Evolutionary conservation across 345 rosid species (phyloP).

Genomic region (Populus euphratica): DNA sequence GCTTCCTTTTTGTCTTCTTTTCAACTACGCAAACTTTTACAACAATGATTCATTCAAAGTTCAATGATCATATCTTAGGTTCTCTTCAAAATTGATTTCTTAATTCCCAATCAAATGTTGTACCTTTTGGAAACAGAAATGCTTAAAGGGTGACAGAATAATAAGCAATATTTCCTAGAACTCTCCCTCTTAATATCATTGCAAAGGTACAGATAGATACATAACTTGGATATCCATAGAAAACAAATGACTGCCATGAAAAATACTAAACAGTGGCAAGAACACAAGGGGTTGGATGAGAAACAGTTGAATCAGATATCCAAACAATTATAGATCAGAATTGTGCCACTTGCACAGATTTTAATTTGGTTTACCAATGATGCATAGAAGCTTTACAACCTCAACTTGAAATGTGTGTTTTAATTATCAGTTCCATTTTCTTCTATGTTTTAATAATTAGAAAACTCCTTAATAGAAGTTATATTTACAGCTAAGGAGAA

Average conservation of each 20-base stretch:
- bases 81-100: slow-evolving; percentile 1
- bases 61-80: background rate
- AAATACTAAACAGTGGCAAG: background rate
- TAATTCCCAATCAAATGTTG: background rate
- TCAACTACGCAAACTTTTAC: slow-evolving; percentile 25
- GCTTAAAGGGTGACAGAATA: slow-evolving; percentile 3
- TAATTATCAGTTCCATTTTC: background rate
- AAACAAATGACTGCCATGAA: background rate
- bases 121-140: background rate
- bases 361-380: slow-evolving; percentile 2
- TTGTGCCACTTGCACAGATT: background rate
- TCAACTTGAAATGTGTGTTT: background rate
- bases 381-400: background rate
- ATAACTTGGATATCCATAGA: background rate
- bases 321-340: background rate
- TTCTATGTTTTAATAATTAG: background rate
- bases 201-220: background rate
- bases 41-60: background rate
- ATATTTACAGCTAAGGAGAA: background rate
- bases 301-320: slow-evolving; percentile 3
- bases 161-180: background rate
- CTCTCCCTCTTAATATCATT: background rate
- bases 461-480: background rate
- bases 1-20: slow-evolving; percentile 36
- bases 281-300: background rate